Base-by-base conservation (phyloP, 768 basidiomycete genomes). In the Rhodosporidiobolus sp. region DNA sequence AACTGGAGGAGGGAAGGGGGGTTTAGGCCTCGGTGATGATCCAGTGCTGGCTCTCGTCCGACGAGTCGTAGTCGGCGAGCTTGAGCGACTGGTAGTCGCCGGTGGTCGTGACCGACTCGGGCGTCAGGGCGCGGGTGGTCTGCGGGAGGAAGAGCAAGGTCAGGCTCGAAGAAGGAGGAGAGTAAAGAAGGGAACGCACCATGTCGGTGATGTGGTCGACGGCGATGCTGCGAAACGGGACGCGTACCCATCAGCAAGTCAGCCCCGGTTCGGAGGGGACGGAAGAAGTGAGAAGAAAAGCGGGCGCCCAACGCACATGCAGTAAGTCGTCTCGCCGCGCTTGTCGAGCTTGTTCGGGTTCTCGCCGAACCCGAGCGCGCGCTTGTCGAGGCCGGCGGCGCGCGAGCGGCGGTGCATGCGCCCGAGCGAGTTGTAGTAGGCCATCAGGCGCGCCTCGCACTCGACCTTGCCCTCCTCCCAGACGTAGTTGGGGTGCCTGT, bases 151-250 rank as follows among this genome's bases (percentile, higher is more conserved):
- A 17, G 46, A 48, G 46, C 10, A 48, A 48, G 17, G 46, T 17
- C 46, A 48, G 46, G 8, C 46, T 43, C 38, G 38, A 14, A 7
- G 38, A 43, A 14, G 38, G 38, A 14, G 38, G 38, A 43, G 14
- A 43, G 38, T 8, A 48, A 17, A 17, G 20, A 48, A 48, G 14
- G 46, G 20, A 19, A 48, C 46, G 46, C 10, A 48, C 46, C 71
- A 72, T 72, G 45, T 72, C 71, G 52, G 63, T 63, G 16, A 67
- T 45, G 66, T 72, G 71, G 52, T 72, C 66, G 45, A 72, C 61
- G 32, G 71, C 71, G 52, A 68, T 22, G 56, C 65, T 72, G 64
- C 19, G 30, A n/a, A 35, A 35, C 24, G 56, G 1, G 46, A 53
- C 26, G 35, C 9, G 8, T 20, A n/a, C n/a, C n/a, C n/a, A n/a